Evolutionary conservation across 345 rosid genomes (phyloP), one percentile per base, ranked within the genome.

Genomic region (Lepidium africanum): DNA sequence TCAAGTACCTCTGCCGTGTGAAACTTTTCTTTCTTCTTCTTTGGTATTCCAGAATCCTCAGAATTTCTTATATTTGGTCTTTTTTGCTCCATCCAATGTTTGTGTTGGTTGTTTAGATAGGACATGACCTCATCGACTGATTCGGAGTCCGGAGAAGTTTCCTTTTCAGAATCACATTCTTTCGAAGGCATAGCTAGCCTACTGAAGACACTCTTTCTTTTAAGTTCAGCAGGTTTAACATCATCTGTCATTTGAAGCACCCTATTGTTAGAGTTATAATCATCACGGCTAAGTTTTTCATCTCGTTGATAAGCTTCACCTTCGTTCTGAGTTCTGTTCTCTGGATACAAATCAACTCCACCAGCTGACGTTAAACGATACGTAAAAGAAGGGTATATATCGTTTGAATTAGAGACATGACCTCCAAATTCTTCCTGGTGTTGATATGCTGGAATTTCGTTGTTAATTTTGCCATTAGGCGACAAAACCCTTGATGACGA

Each of bases 71-170:
- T 41, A 52, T 55, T 53, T 46, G 55, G 36, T 42, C 39, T 61
- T 63, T 69, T 64, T 38, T 9, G 33, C 45, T 62, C 83, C 57
- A 46, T 50, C 92, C 81, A 76, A 12, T 67, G 33, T 35, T 53
- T 19, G 17, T 9, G 61, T 63, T 79, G 75, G 47, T 56, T 62
- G 36, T 74, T 59, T 65, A 84, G 37, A 60, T 60, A 65, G 45
- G 78, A 65, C 86, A 85, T 83, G 40, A 83, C 82, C 67, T 83
- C 83, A 64, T 81, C 76, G 11, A 75, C 80, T 39, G 88, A 84
- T 64, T 65, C 64, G 65, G 62, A 39, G 17, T 15, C 53, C 15
- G 14, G 49, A 56, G 59, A 16, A 19, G 51, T 42, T 47, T 46
- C 76, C 48, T 43, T 32, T 43, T 48, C 73, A 59, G 48, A 19